These are phyloP conservation scores for Tulasnella sp. DNA, from an alignment of 768 basidiomycete genomes.

Conservation along the genomic window DNA sequence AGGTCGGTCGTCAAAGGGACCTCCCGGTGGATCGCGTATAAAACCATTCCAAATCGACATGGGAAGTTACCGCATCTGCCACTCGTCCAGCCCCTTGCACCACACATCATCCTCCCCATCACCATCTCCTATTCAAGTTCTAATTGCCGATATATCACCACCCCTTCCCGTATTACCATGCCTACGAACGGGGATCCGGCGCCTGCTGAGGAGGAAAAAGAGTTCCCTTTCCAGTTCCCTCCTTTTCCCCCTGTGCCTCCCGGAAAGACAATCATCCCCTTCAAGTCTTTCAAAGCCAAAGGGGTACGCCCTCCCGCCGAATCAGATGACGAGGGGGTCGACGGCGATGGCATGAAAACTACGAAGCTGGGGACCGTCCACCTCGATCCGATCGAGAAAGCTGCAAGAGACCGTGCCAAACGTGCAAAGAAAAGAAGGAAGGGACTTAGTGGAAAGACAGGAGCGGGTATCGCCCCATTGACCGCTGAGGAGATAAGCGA, in stretches of 20 bases:
- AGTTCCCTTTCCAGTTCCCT: conserved; percentile 21
- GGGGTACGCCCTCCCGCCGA: conserved; percentile 32
- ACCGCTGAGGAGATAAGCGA: no score
- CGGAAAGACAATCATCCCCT: conserved; percentile 41
- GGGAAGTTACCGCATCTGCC: no score
- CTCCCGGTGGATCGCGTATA: no score
- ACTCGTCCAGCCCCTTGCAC: background rate
- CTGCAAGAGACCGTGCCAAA: conserved; percentile 4
- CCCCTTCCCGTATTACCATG: background rate
- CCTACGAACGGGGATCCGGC: background rate
- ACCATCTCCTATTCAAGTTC: background rate
- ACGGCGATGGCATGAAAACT: conserved; percentile 11
- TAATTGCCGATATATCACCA: background rate
- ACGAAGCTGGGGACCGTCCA: background rate
- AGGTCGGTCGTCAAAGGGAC: no score
- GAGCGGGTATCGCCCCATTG: no score
- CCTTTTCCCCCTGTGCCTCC: conserved; percentile 38
- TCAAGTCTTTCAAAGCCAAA: conserved; percentile 42
- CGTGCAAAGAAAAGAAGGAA: conserved; percentile 9
- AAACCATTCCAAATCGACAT: no score
- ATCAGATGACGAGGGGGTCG: conserved; percentile 10
- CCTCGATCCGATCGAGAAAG: conserved; percentile 10
- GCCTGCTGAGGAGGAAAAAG: background rate
- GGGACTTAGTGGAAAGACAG: background rate
- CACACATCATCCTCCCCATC: background rate